phyloP scores from a whole-genome alignment of 495 filamentous ascomycete genomes.

The Penicillium odoratum region DNA sequence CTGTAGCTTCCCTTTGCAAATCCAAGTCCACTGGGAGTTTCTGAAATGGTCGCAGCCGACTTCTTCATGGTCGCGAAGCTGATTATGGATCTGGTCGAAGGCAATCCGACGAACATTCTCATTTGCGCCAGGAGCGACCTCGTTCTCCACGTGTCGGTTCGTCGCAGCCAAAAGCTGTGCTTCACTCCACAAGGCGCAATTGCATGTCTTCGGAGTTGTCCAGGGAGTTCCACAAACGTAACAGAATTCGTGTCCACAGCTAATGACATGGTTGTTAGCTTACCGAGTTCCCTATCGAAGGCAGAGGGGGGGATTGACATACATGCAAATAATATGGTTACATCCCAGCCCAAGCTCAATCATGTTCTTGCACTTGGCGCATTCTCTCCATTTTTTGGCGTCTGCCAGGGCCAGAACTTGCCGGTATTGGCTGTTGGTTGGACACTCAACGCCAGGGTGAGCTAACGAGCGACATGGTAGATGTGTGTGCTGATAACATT shows the following conservation, averaged over 20 bases:
- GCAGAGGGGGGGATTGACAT: not conserved
- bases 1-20: not conserved
- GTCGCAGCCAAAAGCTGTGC: not conserved
- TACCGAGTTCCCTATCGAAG: not conserved
- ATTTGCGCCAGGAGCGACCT: not conserved
- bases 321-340: slow-evolving; percentile 2
- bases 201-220: not conserved
- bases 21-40: not conserved
- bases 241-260: slow-evolving; percentile 2
- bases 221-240: not conserved
- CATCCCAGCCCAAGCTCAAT: not conserved
- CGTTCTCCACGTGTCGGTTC: not conserved
- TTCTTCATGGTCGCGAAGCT: not conserved
- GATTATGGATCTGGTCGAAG: not conserved
- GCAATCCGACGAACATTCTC: not conserved
- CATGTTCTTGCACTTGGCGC: not conserved
- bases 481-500: not conserved
- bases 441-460: not conserved
- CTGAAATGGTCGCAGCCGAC: not conserved
- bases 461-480: not conserved
- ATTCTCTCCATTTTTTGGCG: not conserved
- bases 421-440: not conserved
- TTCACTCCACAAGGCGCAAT: not conserved
- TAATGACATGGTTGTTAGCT: not conserved
- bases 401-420: not conserved